A percentile compares a stretch with the other conserved stretches of the same genome.
Evolutionary conservation across 495 filamentous ascomycete genomes (phyloP).

Genomic region (Pyrenula aspistea): DNA sequence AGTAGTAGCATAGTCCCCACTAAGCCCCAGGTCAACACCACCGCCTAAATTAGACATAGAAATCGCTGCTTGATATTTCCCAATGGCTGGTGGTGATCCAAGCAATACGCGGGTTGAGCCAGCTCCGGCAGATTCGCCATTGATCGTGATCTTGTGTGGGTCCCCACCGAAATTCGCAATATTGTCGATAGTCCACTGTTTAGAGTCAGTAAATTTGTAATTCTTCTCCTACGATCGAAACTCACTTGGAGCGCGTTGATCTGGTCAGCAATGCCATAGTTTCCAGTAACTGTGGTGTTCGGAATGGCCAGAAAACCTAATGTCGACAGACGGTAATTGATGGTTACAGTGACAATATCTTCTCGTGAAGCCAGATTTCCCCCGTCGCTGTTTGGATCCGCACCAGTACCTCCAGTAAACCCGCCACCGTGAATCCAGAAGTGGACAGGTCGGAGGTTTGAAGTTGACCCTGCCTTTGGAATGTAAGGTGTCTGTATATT

Average conservation of each 20-base stretch:
- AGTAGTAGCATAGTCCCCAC: slow-evolving; percentile 29
- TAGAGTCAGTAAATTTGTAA: neutral
- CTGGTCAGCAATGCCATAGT: slow-evolving; percentile 26
- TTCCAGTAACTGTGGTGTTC: slow-evolving; percentile 18
- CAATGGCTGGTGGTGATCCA: slow-evolving; percentile 19
- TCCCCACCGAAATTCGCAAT: slow-evolving; percentile 32
- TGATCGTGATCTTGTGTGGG: slow-evolving; percentile 39
- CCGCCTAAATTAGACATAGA: slow-evolving; percentile 35
- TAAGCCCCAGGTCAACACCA: slow-evolving; percentile 20
- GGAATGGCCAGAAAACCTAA: slow-evolving; percentile 27
- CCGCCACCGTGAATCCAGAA: slow-evolving; percentile 38
- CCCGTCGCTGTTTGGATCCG: slow-evolving; percentile 22
- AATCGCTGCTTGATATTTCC: slow-evolving; percentile 27
- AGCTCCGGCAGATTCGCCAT: slow-evolving; percentile 39
- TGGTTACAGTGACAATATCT: slow-evolving; percentile 34
- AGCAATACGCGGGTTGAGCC: slow-evolving; percentile 29
- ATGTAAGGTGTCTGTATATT: slow-evolving; percentile 27
- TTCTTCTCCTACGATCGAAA: neutral
- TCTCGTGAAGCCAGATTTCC: slow-evolving; percentile 27
- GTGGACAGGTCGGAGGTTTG: slow-evolving; percentile 26
- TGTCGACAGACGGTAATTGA: slow-evolving; percentile 32
- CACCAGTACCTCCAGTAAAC: slow-evolving; percentile 25
- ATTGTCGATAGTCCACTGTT: slow-evolving; percentile 18
- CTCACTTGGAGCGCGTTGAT: slow-evolving; percentile 19
- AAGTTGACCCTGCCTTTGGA: slow-evolving; percentile 15